These are phyloP conservation scores for Baorangia bicolor DNA, from an alignment of 768 basidiomycete species.

Conservation along the genomic window DNA sequence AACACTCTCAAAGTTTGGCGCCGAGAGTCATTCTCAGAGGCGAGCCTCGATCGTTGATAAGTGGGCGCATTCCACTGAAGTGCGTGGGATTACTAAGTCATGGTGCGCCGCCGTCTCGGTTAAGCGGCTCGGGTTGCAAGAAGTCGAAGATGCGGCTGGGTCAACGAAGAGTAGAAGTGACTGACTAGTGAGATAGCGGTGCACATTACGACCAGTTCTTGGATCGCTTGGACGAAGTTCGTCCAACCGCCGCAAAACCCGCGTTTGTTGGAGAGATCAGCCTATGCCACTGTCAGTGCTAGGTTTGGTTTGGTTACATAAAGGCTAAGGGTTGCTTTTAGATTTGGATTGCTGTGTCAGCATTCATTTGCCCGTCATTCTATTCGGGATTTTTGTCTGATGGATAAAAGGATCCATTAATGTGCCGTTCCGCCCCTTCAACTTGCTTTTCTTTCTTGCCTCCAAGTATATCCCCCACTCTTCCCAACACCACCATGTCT, in stretches of 20 bases:
- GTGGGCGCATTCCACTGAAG: not conserved
- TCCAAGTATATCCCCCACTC: not conserved
- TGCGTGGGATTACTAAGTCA: too few relatives aligned
- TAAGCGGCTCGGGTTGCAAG: not conserved
- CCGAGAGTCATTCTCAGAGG: too few relatives aligned
- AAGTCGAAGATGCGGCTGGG: not conserved
- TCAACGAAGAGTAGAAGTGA: too few relatives aligned
- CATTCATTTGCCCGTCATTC: constrained; percentile 17
- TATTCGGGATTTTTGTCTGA: constrained; percentile 16
- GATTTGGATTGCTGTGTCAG: constrained; percentile 18
- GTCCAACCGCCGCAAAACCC: not conserved
- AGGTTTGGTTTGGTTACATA: constrained; percentile 1
- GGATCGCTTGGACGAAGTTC: not conserved
- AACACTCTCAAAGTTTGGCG: too few relatives aligned
- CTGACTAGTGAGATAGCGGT: not conserved
- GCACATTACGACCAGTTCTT: not conserved
- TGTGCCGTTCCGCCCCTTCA: not conserved
- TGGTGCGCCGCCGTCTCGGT: not conserved
- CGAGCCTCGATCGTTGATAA: not conserved
- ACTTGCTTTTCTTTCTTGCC: not conserved
- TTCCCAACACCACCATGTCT: constrained; percentile 26
- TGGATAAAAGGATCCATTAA: constrained; percentile 21
- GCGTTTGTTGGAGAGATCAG: not conserved
- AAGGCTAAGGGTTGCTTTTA: not conserved
- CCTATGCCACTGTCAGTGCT: not conserved